Percentiles rank a stretch among this genome's conserved stretches.
phyloP scores from a whole-genome alignment of 202 grass and related monocot genomes.

The Carex arenaria region DNA sequence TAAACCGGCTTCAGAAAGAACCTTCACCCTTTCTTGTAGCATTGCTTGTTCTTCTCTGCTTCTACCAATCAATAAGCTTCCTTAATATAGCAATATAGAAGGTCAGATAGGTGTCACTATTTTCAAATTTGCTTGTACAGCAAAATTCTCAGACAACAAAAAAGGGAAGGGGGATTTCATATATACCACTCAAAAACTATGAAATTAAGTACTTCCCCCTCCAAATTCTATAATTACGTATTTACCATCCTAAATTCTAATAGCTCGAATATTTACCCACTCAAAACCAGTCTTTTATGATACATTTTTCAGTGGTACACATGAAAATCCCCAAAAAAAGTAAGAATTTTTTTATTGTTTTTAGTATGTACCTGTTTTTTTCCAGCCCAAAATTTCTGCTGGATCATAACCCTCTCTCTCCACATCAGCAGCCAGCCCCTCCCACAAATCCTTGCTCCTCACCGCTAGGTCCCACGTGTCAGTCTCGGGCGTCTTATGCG shows the following conservation, averaged over 20 bases:
- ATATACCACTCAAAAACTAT: too few species aligned
- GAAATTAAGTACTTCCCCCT: too few species aligned
- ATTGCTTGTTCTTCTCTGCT: slow-evolving; percentile 44
- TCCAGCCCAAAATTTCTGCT: slow-evolving; percentile 57
- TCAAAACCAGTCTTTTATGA: too few species aligned
- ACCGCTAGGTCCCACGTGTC: slow-evolving; percentile 72
- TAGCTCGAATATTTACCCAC: too few species aligned
- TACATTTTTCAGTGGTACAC: too few species aligned
- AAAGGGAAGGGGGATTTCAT: too few species aligned
- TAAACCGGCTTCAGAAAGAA: slow-evolving; percentile 57
- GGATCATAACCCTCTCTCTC: slow-evolving; percentile 43
- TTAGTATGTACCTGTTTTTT: slow-evolving; percentile 61
- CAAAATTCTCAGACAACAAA: neutral
- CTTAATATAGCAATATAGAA: slow-evolving; percentile 35
- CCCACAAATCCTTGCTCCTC: slow-evolving; percentile 82
- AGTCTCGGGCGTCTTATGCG: slow-evolving; percentile 62
- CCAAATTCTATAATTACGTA: too few species aligned
- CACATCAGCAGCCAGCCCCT: slow-evolving; percentile 58
- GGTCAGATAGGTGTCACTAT: neutral
- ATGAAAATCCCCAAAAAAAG: neutral
- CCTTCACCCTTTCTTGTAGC: slow-evolving; percentile 56
- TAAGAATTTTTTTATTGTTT: neutral
- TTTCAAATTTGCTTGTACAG: neutral
- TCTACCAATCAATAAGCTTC: slow-evolving; percentile 91
- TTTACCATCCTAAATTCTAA: too few species aligned